Percentiles rank a stretch among this genome's conserved stretches.
Conservation (phyloP, 768 basidiomycete genomes). For the Rhodotorula kratochvilovae region DNA sequence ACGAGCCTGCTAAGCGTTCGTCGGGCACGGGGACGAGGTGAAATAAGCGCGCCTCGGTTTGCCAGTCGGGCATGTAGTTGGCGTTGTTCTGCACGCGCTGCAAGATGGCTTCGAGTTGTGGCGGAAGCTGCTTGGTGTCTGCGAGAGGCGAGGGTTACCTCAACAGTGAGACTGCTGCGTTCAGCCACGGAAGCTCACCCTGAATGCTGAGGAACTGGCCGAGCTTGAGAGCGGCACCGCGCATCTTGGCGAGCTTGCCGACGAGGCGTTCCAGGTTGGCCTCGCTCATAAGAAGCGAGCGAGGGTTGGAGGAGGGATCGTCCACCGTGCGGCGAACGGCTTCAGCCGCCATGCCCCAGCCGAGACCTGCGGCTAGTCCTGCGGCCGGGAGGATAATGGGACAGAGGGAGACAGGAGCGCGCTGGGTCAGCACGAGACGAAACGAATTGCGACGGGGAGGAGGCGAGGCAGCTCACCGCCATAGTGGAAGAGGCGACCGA, state of each 20-base stretch:
- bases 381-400: background rate
- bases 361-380: conserved; percentile 87
- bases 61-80: conserved; percentile 98
- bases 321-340: conserved; percentile 56
- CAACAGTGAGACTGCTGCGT: too few relatives aligned
- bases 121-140: conserved; percentile 86
- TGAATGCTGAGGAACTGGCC: conserved; percentile 98
- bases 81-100: conserved; percentile 88
- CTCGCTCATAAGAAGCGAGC: conserved; percentile 78
- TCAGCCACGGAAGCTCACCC: too few relatives aligned
- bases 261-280: conserved; percentile 85
- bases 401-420: background rate
- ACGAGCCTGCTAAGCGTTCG: too few relatives aligned
- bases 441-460: too few relatives aligned
- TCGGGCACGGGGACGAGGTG: conserved; percentile 43
- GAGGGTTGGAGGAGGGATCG: conserved; percentile 37
- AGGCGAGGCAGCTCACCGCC: conserved; percentile 57
- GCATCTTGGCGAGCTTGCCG: conserved; percentile 87
- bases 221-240: conserved; percentile 90
- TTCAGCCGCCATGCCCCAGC: conserved; percentile 85
- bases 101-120: conserved; percentile 81
- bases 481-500: conserved; percentile 89
- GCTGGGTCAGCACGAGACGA: background rate
- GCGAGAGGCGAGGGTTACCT: background rate
- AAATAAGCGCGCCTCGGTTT: conserved; percentile 71